These are phyloP conservation scores for Gaertneriomyces semiglobifer DNA, from an alignment of 192 early-diverging fungal genomes.

Conservation along the genomic window DNA sequence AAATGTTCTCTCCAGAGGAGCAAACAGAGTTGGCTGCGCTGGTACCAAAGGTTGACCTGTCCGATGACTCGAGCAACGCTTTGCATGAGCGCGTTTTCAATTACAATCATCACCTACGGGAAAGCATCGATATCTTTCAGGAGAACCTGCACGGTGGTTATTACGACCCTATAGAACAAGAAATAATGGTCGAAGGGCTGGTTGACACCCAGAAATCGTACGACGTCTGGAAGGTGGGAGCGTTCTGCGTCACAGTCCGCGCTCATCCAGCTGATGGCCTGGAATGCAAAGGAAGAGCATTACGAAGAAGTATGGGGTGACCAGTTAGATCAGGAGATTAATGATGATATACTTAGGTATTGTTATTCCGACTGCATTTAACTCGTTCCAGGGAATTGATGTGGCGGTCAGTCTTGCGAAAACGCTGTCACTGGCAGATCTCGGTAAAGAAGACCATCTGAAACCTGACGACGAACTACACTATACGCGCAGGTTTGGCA, in stretches of 20 bases:
- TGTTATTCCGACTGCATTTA: background rate
- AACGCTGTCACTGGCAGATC: background rate
- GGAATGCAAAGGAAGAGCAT: conserved; percentile 11
- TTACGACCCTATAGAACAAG: background rate
- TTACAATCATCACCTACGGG: conserved; percentile 9
- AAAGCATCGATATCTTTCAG: conserved; percentile 18
- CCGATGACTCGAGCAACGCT: background rate
- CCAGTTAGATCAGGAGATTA: conserved; percentile 13
- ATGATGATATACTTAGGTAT: conserved; percentile 1
- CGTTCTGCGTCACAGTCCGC: background rate
- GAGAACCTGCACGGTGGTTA: conserved; percentile 3
- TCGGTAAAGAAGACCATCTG: background rate
- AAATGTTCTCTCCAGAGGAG: conserved; percentile 7
- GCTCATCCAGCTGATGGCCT: background rate
- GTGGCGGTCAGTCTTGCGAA: background rate
- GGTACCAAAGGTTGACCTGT: background rate
- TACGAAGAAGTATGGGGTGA: conserved; percentile 24
- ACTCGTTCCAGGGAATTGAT: background rate
- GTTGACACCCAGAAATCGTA: conserved; percentile 10
- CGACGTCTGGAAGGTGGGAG: conserved; percentile 19
- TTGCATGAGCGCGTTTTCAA: conserved; percentile 11
- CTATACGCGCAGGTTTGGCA: conserved; percentile 8
- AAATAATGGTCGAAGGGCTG: conserved; percentile 7
- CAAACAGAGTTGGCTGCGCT: background rate
- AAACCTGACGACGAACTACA: background rate